Base-by-base conservation (phyloP, 495 filamentous ascomycete genomes). In the Xylaria nigripes region DNA sequence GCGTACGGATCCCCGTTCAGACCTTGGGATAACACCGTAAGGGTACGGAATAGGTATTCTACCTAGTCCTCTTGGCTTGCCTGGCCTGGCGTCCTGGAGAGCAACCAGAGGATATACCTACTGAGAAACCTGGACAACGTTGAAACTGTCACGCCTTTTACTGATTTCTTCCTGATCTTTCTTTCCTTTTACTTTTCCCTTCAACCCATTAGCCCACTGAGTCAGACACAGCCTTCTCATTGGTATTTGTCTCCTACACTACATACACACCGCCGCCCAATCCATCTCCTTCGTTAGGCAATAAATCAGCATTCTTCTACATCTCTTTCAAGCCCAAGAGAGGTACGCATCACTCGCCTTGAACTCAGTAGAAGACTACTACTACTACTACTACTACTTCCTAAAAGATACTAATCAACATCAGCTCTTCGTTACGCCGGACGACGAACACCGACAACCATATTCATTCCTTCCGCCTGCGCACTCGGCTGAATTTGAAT, bases 151-250 rank as follows among this genome's bases (percentile, higher is more conserved):
- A 36, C 2, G 13, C 32, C 27, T 36, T 12, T 12, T 36, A 12
- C 32, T 36, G 32, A 36, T 36, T n/a, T 36, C 13, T n/a, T n/a
- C 32, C 13, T 12, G 6, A 7, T 40, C 49, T 43, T 42, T 25
- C 51, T 41, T 51, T 47, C 48, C 30, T 44, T 41, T 45, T n/a
- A 15, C 29, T 50, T 24, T 21, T 48, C 45, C 24, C 55, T 44
- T 53, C 34, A 34, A 40, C 18, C 41, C 54, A 34, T 45, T 46
- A 42, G 25, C 16, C 43, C 43, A 54, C 22, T 40, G 42, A 48
- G 34, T 60, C 48, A 58, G 58, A 61, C 52, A 56, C 56, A 50
- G 36, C 36, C 15, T 36, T 36, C 32, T 36, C 15, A 36, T 36
- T 36, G 32, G 32, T 36, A 36, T 36, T 36, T 9, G 32, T 12